Conservation (phyloP, 1,284 basidiomycete genomes). For the Marasmius fiardii region DNA sequence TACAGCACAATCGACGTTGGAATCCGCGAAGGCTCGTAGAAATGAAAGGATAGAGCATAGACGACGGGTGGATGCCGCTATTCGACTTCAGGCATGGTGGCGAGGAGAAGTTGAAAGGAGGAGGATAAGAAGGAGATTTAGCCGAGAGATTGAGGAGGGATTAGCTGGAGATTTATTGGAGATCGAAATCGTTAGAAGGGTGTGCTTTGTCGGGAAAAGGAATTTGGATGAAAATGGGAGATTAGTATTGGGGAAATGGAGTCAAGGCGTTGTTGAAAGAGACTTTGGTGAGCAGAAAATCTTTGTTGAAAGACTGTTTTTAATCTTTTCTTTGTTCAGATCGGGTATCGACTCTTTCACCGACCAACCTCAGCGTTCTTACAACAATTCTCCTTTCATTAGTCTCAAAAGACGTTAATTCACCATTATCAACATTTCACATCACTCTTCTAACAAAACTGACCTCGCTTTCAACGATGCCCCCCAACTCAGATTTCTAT, state of each 20-base stretch:
- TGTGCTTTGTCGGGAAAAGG: conserved; percentile 54
- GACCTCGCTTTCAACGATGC: too few species aligned
- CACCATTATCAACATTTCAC: not conserved
- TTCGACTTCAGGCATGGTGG: conserved; percentile 69
- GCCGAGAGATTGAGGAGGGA: conserved; percentile 39
- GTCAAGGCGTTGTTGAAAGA: conserved; percentile 32
- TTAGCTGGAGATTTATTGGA: conserved; percentile 43
- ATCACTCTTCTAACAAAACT: not conserved
- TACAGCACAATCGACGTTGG: conserved; percentile 53
- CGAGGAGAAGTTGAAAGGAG: conserved; percentile 42
- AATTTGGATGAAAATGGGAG: conserved; percentile 32
- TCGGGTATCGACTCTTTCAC: not conserved
- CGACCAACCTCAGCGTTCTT: not conserved
- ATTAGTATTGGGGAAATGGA: conserved; percentile 49
- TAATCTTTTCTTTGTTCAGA: not conserved
- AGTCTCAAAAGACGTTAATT: not conserved
- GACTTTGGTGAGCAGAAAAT: not conserved
- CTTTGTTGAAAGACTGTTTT: not conserved
- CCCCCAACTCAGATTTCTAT: not conserved
- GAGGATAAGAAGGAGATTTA: conserved; percentile 38
- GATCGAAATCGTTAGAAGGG: conserved; percentile 39
- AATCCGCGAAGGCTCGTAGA: conserved; percentile 56
- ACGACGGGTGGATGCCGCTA: conserved; percentile 52
- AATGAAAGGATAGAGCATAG: conserved; percentile 55
- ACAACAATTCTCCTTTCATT: not conserved